phyloP scores from a whole-genome alignment of 176 grass and related monocot genomes.

The Poa pratensis region DNA sequence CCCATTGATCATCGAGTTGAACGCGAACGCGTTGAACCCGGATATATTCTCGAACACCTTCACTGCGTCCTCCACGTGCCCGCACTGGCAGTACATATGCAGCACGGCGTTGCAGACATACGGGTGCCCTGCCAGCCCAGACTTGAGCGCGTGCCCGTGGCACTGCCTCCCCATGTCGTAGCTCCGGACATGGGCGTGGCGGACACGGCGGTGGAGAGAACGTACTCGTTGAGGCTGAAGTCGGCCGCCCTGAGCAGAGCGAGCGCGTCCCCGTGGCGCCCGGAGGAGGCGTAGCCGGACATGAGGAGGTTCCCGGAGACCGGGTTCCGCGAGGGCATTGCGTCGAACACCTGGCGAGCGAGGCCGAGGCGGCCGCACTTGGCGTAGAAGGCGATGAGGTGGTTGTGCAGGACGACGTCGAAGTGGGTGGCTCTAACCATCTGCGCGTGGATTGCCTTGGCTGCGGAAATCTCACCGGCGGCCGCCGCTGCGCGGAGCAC shows the following conservation, averaged over 20 bases:
- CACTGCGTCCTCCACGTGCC: constrained; percentile 49
- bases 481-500: constrained; percentile 46
- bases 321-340: constrained; percentile 58
- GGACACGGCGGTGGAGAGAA: constrained; percentile 48
- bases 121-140: constrained; percentile 39
- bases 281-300: constrained; percentile 64
- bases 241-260: constrained; percentile 51
- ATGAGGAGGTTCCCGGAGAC: constrained; percentile 66
- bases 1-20: constrained; percentile 81
- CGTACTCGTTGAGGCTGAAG: constrained; percentile 68
- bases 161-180: constrained; percentile 64
- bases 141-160: constrained; percentile 63
- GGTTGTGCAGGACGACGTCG: constrained; percentile 60
- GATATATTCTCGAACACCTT: constrained; percentile 50
- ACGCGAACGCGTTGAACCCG: constrained; percentile 54
- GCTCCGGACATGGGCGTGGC: constrained; percentile 51
- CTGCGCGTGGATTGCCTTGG: constrained; percentile 53
- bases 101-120: constrained; percentile 65
- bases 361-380: constrained; percentile 50
- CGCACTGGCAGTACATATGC: constrained; percentile 70
- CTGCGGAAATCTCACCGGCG: constrained; percentile 36
- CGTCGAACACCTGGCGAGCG: constrained; percentile 64
- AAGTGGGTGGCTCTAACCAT: constrained; percentile 43
- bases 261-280: constrained; percentile 48
- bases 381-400: constrained; percentile 60